A percentile compares a stretch with the other conserved stretches of the same genome.
phyloP scores from a whole-genome alignment of 495 filamentous ascomycete genomes.

The Talaromyces proteolyticus region DNA sequence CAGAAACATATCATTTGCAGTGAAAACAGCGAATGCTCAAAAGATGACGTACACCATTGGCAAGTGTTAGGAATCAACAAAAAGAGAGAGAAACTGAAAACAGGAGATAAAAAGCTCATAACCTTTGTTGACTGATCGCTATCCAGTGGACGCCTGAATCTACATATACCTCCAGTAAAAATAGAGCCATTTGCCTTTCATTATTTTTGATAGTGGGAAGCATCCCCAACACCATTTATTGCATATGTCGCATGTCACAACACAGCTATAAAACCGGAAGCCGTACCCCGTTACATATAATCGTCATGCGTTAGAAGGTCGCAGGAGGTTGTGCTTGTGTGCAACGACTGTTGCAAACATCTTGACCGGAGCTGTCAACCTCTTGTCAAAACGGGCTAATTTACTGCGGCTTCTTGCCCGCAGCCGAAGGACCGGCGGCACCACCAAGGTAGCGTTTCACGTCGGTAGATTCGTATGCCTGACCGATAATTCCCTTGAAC shows the following conservation, averaged over 20 bases:
- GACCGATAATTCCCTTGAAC: conserved; percentile 65
- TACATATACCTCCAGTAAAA: neutral
- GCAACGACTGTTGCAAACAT: neutral
- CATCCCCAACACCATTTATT: too few species aligned
- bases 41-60: neutral
- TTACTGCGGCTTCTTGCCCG: conserved; percentile 55
- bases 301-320: neutral
- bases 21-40: too few species aligned
- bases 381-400: neutral
- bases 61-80: neutral
- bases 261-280: too few species aligned
- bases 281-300: neutral
- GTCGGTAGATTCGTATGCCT: conserved; percentile 77
- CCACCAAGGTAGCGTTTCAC: conserved; percentile 60
- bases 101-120: neutral
- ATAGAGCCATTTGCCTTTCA: neutral
- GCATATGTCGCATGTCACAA: too few species aligned
- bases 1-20: too few species aligned
- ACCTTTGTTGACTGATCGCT: neutral
- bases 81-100: neutral
- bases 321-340: neutral
- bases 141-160: neutral
- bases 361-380: neutral
- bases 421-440: conserved; percentile 35
- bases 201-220: too few species aligned